Percentiles rank a stretch among this genome's conserved stretches.
These are phyloP conservation scores for Agaricus subrufescens DNA, from an alignment of 768 basidiomycete genomes.

Conservation along the genomic window DNA sequence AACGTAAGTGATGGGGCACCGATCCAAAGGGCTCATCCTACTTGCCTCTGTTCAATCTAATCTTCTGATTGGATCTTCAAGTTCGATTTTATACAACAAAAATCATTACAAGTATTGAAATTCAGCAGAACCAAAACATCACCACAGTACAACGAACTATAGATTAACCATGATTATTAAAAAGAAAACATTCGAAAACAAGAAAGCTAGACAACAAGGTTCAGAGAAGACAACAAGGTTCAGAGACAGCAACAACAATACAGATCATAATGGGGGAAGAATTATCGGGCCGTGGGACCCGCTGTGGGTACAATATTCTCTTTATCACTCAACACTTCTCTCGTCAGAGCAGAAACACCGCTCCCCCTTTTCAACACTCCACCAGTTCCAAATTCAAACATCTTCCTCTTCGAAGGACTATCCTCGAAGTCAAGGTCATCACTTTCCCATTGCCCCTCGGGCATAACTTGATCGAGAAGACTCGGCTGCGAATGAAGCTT, in stretches of 20 bases:
- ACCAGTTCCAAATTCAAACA: conserved; percentile 12
- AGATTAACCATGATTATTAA: too few species aligned
- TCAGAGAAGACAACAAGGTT: not conserved
- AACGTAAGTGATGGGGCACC: too few species aligned
- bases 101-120: too few species aligned
- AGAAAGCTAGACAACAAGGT: not conserved
- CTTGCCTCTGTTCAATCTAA: too few species aligned
- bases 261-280: not conserved
- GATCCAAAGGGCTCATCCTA: too few species aligned
- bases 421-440: conserved; percentile 36
- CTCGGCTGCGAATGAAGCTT: conserved; percentile 37
- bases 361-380: conserved; percentile 16
- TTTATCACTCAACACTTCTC: conserved; percentile 44
- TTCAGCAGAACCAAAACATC: too few species aligned
- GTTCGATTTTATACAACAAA: too few species aligned
- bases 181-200: too few species aligned
- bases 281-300: not conserved
- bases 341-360: conserved; percentile 14
- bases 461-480: conserved; percentile 54
- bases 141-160: too few species aligned
- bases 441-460: conserved; percentile 48
- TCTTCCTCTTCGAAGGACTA: conserved; percentile 14
- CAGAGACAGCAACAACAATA: not conserved
- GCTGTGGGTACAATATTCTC: conserved; percentile 38
- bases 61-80: too few species aligned